Conservation (phyloP, 2,329 filamentous ascomycete species). For the Calonectria fujianensis region DNA sequence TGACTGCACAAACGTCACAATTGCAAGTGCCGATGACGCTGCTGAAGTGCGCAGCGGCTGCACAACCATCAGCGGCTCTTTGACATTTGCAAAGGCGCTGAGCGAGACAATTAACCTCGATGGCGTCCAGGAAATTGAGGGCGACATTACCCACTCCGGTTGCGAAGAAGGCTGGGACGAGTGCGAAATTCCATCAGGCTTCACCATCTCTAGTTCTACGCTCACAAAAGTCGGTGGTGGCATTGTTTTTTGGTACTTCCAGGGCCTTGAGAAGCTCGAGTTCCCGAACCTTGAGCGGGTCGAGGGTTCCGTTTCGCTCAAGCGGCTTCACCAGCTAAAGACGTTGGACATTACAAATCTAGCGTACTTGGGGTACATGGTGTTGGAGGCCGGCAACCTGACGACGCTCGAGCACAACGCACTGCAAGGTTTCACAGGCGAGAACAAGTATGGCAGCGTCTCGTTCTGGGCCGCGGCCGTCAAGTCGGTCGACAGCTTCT, state of each 20-base stretch:
- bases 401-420: constrained; percentile 38
- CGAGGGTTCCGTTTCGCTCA: constrained; percentile 32
- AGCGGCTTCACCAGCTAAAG: constrained; percentile 39
- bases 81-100: constrained; percentile 29
- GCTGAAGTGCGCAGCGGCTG: constrained; percentile 38
- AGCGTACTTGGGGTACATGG: constrained; percentile 31
- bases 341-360: constrained; percentile 44
- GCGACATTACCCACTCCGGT: constrained; percentile 31
- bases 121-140: constrained; percentile 39
- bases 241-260: constrained; percentile 37
- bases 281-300: constrained; percentile 42
- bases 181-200: constrained; percentile 22
- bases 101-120: constrained; percentile 44
- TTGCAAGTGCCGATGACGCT: constrained; percentile 39
- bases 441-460: constrained; percentile 26
- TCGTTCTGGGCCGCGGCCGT: constrained; percentile 29
- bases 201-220: constrained; percentile 43
- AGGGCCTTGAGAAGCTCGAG: constrained; percentile 40
- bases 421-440: constrained; percentile 40
- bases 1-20: constrained; percentile 44
- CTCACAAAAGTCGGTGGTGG: constrained; percentile 38
- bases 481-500: constrained; percentile 45
- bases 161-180: constrained; percentile 25
- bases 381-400: constrained; percentile 40
- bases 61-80: constrained; percentile 35